Percentiles rank a stretch among this genome's conserved stretches.
phyloP scores from a whole-genome alignment of 83 land plant genomes.

The Diphasiastrum complanatum region DNA sequence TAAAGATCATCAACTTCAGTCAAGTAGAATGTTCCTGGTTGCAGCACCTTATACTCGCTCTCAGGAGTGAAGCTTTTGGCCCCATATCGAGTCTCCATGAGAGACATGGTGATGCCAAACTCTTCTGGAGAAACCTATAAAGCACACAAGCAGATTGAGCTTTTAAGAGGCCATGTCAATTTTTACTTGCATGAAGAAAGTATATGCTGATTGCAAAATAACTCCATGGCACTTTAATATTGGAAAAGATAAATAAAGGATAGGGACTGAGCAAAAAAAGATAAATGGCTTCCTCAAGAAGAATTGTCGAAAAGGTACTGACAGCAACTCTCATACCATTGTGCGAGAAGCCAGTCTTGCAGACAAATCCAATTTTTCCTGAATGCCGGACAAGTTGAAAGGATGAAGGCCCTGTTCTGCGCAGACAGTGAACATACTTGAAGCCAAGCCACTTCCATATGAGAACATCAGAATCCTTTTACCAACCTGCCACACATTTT shows the following conservation, averaged over 20 bases:
- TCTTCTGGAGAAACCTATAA: constrained; percentile 64
- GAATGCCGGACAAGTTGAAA: constrained; percentile 64
- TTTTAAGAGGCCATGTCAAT: not conserved
- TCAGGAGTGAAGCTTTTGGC: constrained; percentile 72
- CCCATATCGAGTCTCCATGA: constrained; percentile 93
- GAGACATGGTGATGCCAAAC: constrained; percentile 62
- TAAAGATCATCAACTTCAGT: constrained; percentile 76
- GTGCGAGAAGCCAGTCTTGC: constrained; percentile 60
- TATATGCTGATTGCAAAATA: no score
- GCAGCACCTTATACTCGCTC: constrained; percentile 44
- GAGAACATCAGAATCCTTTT: constrained; percentile 79
- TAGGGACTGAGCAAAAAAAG: not conserved
- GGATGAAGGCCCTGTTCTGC: constrained; percentile 52
- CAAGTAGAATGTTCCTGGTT: constrained; percentile 71
- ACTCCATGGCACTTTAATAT: not conserved
- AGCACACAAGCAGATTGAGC: not conserved
- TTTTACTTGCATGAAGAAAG: no score
- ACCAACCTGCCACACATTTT: constrained; percentile 47
- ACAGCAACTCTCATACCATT: constrained; percentile 55
- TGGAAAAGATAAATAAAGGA: not conserved
- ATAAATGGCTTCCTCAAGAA: not conserved
- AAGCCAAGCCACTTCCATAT: constrained; percentile 94
- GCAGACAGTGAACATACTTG: constrained; percentile 71
- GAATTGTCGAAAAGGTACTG: not conserved
- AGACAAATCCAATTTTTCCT: constrained; percentile 47